Conservation (phyloP, 257 asterid genomes). For the Penstemon barbatus region DNA sequence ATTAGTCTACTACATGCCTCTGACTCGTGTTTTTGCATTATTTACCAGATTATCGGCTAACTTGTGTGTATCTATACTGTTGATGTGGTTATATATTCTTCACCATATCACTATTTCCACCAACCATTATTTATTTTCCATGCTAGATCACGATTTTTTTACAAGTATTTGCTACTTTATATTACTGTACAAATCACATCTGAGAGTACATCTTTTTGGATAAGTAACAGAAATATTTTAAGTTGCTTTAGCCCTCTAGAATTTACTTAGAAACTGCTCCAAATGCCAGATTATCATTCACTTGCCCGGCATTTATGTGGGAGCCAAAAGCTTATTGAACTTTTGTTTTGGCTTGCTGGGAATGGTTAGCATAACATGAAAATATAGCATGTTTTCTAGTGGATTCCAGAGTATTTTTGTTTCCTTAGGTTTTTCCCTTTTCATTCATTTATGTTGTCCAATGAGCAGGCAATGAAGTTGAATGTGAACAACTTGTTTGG, state of each 20-base stretch:
- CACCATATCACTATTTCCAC: conserved; percentile 12
- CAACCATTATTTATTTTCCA: conserved; percentile 15
- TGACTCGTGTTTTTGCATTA: conserved; percentile 23
- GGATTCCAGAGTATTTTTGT: conserved; percentile 18
- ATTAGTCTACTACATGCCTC: conserved; percentile 17
- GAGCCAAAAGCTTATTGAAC: neutral
- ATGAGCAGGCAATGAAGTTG: conserved; percentile 95
- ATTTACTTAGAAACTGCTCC: conserved; percentile 18
- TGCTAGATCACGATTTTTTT: conserved; percentile 15
- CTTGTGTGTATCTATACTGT: conserved; percentile 16
- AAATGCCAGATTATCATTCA: neutral
- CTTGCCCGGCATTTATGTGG: conserved; percentile 20
- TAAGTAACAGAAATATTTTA: conserved; percentile 6
- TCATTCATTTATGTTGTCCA: conserved; percentile 31
- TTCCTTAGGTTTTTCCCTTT: conserved; percentile 14
- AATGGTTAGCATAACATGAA: conserved; percentile 19
- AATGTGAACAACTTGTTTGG: conserved; percentile 98
- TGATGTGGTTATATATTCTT: conserved; percentile 23
- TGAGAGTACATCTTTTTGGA: conserved; percentile 12
- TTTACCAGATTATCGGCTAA: conserved; percentile 14
- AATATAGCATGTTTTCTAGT: conserved; percentile 5
- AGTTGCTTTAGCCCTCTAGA: conserved; percentile 17
- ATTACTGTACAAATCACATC: neutral
- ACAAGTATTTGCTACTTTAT: neutral
- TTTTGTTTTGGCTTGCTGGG: neutral